Base-by-base conservation (phyloP, 148 eudicot species). In the Spergularia marina region DNA sequence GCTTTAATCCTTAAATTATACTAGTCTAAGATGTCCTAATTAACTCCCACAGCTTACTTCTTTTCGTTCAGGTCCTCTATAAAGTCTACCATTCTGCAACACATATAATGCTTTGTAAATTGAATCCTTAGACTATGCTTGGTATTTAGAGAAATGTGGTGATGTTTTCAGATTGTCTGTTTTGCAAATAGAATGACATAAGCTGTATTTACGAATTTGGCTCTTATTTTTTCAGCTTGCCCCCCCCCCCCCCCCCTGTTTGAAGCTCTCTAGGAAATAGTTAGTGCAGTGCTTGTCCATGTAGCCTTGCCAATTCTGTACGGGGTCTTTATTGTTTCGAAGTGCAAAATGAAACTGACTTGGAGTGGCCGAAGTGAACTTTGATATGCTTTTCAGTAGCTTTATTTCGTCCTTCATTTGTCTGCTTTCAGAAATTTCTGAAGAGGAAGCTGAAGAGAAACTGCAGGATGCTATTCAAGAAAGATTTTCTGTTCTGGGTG, bases 381-480 rank as follows among this genome's bases (percentile, higher is more conserved):
- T 49, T 65, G 67, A 72, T n/a, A 12, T 55, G 54, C 41, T 56
- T 44, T 41, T 12, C 51, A 44, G 52, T 47, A 55, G 51, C 59
- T 51, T 47, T 58, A 21, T 71, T 62, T 68, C 5, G n/a, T 34
- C 47, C 40, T 55, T 60, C 25, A 40, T 78, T 78, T 70, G 51
- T 73, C 75, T 75, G 52, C 82, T 14, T 87, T 65, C 89, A 94
- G 98, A 94, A 84, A 87, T 94, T 79, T 91, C 97, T 9, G 98
- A 91, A 84, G 93, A 87, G 75, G 97, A 94, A 87, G 98, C 98
- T 74, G 98, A 94, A 85, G 88, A 91, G 79, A 84, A 82, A 68
- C 80, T 94, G 79, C 98, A 94, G 78, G 90, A 91, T 77, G 98
- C 93, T 72, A 94, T 94, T 86, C 98, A 91, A 81, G 98, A 94